These are phyloP conservation scores for Globisporangium recalcitrans DNA, from an alignment of 352 stramenopile genomes.

Conservation along the genomic window DNA sequence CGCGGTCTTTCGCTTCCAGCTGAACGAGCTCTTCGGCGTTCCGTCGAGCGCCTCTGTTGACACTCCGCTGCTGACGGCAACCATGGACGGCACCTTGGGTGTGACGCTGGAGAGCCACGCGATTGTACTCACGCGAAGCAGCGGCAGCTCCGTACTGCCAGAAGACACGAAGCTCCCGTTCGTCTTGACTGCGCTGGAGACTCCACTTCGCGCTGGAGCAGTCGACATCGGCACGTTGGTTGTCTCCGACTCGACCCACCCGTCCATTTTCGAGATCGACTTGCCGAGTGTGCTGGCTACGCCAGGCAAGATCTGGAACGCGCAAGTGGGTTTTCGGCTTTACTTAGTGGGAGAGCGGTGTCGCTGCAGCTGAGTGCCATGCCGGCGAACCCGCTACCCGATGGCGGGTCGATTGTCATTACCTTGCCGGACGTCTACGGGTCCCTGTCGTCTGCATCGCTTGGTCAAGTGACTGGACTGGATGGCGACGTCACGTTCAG, in stretches of 20 bases:
- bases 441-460: conserved; percentile 15
- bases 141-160: conserved; percentile 11
- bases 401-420: conserved; percentile 35
- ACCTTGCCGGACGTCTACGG: conserved; percentile 50
- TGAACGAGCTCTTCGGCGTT: conserved; percentile 25
- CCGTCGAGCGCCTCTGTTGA: conserved; percentile 19
- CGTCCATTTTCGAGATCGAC: conserved; percentile 1
- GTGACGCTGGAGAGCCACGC: conserved; percentile 17
- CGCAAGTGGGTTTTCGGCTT: conserved; percentile 14
- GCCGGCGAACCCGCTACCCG: conserved; percentile 28
- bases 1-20: conserved; percentile 25
- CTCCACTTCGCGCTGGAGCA: conserved; percentile 10
- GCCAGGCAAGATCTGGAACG: conserved; percentile 27
- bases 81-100: conserved; percentile 24
- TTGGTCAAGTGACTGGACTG: conserved; percentile 25
- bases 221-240: conserved; percentile 20
- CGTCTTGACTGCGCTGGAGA: conserved; percentile 11
- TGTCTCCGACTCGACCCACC: conserved; percentile 16
- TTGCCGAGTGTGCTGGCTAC: conserved; percentile 21
- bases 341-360: conserved; percentile 36
- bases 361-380: conserved; percentile 27
- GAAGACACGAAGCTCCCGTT: conserved; percentile 11
- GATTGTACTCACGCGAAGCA: conserved; percentile 20
- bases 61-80: conserved; percentile 6
- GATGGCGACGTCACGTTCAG: conserved; percentile 23